A percentile compares a stretch with the other conserved stretches of the same genome.
Conservation (phyloP, 495 filamentous ascomycete species). For the Penicillium macrosclerotiorum region DNA sequence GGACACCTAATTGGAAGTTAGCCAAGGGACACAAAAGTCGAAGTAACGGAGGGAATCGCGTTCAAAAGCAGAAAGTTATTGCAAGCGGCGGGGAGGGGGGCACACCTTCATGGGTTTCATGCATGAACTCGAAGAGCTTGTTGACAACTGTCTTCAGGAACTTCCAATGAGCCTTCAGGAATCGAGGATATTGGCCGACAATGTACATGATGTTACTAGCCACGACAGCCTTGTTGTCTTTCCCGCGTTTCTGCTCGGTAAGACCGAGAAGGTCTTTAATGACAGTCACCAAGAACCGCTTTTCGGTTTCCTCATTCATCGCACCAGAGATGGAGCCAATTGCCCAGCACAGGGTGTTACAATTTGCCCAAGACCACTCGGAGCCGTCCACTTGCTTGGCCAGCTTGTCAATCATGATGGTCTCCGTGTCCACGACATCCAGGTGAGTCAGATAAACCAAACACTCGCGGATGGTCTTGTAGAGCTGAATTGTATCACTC, state of each 20-base stretch:
- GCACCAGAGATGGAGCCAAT: conserved; percentile 98
- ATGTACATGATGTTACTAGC: conserved; percentile 99
- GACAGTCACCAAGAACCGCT: conserved; percentile 95
- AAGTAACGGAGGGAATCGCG: no score
- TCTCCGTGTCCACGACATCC: conserved; percentile 94
- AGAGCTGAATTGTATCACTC: conserved; percentile 97
- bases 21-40: no score
- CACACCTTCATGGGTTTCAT: conserved; percentile 95
- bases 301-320: conserved; percentile 99
- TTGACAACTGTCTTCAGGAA: conserved; percentile 99
- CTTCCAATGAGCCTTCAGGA: conserved; percentile 99
- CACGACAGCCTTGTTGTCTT: conserved; percentile 98
- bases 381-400: conserved; percentile 87
- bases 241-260: conserved; percentile 98
- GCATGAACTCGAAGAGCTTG: conserved; percentile 99
- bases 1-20: conserved; percentile 66
- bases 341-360: conserved; percentile 98
- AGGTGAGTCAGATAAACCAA: conserved; percentile 97
- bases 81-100: conserved; percentile 9
- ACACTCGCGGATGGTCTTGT: conserved; percentile 98
- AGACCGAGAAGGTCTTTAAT: conserved; percentile 98
- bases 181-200: conserved; percentile 96
- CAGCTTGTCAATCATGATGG: conserved; percentile 98
- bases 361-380: conserved; percentile 99
- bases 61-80: no score